Evolutionary conservation across 345 rosid genomes (phyloP).

Genomic region (Citrus medica): DNA sequence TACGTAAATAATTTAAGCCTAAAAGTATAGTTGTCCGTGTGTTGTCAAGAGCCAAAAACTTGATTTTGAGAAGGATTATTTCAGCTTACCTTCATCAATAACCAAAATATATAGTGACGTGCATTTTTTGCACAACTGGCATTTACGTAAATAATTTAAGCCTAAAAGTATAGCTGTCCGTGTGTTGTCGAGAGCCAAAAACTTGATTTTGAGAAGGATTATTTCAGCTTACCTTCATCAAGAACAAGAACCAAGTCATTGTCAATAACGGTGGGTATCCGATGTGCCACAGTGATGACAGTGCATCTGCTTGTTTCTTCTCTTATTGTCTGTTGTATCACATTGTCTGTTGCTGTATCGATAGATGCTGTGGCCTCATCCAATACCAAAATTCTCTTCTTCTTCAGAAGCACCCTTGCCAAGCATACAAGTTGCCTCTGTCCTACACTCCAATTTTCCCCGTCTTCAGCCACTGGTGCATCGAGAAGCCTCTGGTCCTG

Average conservation of each 20-base stretch:
- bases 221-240: conserved; percentile 48
- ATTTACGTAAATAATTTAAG: no score
- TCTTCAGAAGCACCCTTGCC: conserved; percentile 68
- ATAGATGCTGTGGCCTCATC: conserved; percentile 93
- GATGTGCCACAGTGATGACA: conserved; percentile 80
- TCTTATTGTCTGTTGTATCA: conserved; percentile 69
- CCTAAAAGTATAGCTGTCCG: no score
- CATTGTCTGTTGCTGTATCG: conserved; percentile 76
- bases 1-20: no score
- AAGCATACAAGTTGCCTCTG: conserved; percentile 91
- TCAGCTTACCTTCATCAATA: conserved; percentile 53
- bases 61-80: not conserved
- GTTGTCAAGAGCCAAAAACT: not conserved
- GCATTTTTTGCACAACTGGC: not conserved
- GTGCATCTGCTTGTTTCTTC: conserved; percentile 76
- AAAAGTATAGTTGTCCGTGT: no score
- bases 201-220: not conserved
- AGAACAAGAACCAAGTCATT: conserved; percentile 86
- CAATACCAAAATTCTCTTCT: conserved; percentile 63
- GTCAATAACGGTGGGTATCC: conserved; percentile 79
- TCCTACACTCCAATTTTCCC: conserved; percentile 92
- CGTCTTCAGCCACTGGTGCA: conserved; percentile 75
- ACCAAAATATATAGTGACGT: not conserved
- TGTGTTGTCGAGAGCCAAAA: not conserved
- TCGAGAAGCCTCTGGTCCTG: conserved; percentile 57